phyloP scores from a whole-genome alignment of 2,329 filamentous ascomycete genomes.

The Gaeumannomyces tritici region DNA sequence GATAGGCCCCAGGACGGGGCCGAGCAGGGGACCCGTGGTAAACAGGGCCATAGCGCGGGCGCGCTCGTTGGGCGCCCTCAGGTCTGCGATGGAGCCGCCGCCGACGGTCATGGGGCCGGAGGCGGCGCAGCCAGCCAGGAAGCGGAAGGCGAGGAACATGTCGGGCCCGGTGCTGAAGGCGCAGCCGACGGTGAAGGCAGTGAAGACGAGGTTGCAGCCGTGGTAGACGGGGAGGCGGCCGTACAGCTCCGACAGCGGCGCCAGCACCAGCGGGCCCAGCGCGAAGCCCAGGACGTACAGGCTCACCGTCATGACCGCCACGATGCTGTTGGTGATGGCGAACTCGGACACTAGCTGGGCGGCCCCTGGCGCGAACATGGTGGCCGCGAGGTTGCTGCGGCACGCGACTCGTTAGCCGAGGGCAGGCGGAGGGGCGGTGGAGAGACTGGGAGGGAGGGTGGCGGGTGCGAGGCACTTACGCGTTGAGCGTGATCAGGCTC shows the following conservation, averaged over 20 bases:
- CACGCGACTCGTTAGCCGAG: not conserved
- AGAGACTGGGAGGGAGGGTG: not conserved
- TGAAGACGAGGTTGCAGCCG: constrained; percentile 44
- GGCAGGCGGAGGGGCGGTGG: not conserved
- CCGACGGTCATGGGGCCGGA: constrained; percentile 10
- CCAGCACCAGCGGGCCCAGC: constrained; percentile 5
- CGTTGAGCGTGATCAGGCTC: constrained; percentile 32
- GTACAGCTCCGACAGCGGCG: constrained; percentile 11
- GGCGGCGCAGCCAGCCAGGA: constrained; percentile 11
- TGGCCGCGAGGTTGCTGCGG: constrained; percentile 4
- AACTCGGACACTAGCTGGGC: constrained; percentile 10
- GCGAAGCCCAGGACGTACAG: constrained; percentile 5
- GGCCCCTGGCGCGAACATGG: constrained; percentile 11
- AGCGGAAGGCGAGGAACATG: constrained; percentile 19
- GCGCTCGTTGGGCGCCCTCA: not conserved
- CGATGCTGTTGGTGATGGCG: constrained; percentile 2
- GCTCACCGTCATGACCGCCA: constrained; percentile 1
- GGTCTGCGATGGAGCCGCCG: constrained; percentile 9
- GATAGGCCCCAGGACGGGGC: constrained; percentile 9
- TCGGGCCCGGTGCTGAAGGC: constrained; percentile 46
- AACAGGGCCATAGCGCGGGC: not conserved
- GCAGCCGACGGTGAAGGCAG: constrained; percentile 54
- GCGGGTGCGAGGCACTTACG: not conserved
- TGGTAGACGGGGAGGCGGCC: constrained; percentile 28
- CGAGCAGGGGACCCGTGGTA: not conserved